A percentile compares a stretch with the other conserved stretches of the same genome.
Conservation (phyloP, 2,329 filamentous ascomycete species). For the Alternaria solani region DNA sequence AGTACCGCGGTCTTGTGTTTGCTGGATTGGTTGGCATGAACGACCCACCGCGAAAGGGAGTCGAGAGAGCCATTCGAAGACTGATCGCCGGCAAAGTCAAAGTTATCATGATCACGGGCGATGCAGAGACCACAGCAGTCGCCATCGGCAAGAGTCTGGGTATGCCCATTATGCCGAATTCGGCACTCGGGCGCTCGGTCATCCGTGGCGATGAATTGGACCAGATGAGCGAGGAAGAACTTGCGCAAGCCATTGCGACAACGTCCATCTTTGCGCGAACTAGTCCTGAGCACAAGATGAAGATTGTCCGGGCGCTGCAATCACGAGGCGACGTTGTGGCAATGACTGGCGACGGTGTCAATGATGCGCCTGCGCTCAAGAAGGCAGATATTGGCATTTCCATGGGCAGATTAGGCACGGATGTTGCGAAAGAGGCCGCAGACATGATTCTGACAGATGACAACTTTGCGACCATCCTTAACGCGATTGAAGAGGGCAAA, state of each 20-base stretch:
- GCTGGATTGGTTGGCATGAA: constrained; percentile 96
- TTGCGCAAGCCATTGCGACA: constrained; percentile 83
- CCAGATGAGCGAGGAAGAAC: constrained; percentile 82
- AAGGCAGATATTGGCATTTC: constrained; percentile 97
- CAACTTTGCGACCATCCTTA: constrained; percentile 89
- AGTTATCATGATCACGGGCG: constrained; percentile 99
- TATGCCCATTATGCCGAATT: constrained; percentile 78
- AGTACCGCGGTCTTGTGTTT: constrained; percentile 85
- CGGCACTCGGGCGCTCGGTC: constrained; percentile 70
- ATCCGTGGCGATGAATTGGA: constrained; percentile 93
- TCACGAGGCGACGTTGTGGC: constrained; percentile 94
- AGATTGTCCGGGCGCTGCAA: constrained; percentile 92
- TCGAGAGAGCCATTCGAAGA: constrained; percentile 85
- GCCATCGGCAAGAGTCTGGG: constrained; percentile 95
- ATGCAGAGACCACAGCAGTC: constrained; percentile 91
- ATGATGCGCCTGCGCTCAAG: constrained; percentile 95
- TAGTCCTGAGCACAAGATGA: constrained; percentile 97
- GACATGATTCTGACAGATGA: constrained; percentile 93
- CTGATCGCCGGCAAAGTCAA: constrained; percentile 94
- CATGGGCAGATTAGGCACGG: constrained; percentile 94
- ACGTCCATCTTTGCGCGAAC: constrained; percentile 96
- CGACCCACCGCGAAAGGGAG: constrained; percentile 89
- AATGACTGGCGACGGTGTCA: constrained; percentile 98
- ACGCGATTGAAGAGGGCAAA: constrained; percentile 97
- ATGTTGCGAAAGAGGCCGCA: constrained; percentile 95